Percentiles rank a stretch among this genome's conserved stretches.
Conservation (phyloP, 2,329 filamentous ascomycete species). For the Fusarium sp. region DNA sequence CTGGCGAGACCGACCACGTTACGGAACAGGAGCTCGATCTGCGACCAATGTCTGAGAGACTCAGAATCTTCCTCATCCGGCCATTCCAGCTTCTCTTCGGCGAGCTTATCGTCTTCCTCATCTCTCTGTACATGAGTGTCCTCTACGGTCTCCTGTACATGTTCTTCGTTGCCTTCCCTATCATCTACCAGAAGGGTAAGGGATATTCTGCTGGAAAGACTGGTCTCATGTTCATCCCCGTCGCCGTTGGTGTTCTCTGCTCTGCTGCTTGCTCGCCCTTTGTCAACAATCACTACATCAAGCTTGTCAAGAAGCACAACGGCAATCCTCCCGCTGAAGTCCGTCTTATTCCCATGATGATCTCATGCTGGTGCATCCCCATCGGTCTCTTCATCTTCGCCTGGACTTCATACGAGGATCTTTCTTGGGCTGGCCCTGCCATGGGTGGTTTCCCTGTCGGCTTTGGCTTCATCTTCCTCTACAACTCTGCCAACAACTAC, state of each 20-base stretch:
- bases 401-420: conserved; percentile 71
- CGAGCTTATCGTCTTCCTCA: conserved; percentile 87
- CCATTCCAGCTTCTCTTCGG: conserved; percentile 88
- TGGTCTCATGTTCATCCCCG: conserved; percentile 88
- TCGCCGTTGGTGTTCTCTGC: conserved; percentile 79
- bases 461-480: conserved; percentile 87
- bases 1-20: conserved; percentile 75
- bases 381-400: conserved; percentile 71
- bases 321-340: conserved; percentile 82
- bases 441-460: conserved; percentile 80
- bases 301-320: conserved; percentile 70
- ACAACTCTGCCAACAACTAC: conserved; percentile 84
- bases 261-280: conserved; percentile 77
- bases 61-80: conserved; percentile 81
- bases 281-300: conserved; percentile 86
- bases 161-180: conserved; percentile 79
- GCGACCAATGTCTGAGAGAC: conserved; percentile 75
- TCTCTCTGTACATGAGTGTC: conserved; percentile 87
- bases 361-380: conserved; percentile 78
- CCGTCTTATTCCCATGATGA: conserved; percentile 86
- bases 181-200: conserved; percentile 83
- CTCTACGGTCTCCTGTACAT: conserved; percentile 81
- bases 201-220: conserved; percentile 80
- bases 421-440: conserved; percentile 79
- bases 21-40: conserved; percentile 85